Percentiles rank a stretch among this genome's conserved stretches.
Evolutionary conservation across 2,329 filamentous ascomycete genomes (phyloP).

Genomic region (Colletotrichum siamense): DNA sequence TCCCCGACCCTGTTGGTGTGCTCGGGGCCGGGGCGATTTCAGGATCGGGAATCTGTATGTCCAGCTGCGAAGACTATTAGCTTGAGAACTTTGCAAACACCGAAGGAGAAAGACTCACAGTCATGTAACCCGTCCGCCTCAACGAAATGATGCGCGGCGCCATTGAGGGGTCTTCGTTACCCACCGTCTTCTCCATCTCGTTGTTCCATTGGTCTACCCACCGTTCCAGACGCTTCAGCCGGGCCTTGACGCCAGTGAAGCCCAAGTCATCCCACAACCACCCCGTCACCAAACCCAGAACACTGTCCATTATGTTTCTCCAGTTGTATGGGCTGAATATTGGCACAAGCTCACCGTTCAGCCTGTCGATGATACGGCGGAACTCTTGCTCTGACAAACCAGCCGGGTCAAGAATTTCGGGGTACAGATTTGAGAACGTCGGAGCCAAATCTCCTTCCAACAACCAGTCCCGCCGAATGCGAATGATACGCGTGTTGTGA

Average conservation of each 20-base stretch:
- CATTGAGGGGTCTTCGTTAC: slow-evolving; percentile 54
- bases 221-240: slow-evolving; percentile 72
- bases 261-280: slow-evolving; percentile 96
- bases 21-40: slow-evolving; percentile 65
- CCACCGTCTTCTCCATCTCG: slow-evolving; percentile 64
- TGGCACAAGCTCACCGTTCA: slow-evolving; percentile 79
- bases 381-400: slow-evolving; percentile 88
- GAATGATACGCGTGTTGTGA: slow-evolving; percentile 83
- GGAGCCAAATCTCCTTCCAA: slow-evolving; percentile 87
- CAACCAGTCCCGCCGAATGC: slow-evolving; percentile 92
- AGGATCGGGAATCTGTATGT: slow-evolving; percentile 82
- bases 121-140: slow-evolving; percentile 87
- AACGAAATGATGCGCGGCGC: slow-evolving; percentile 79
- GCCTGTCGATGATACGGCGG: slow-evolving; percentile 76
- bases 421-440: slow-evolving; percentile 93
- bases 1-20: slow-evolving; percentile 31
- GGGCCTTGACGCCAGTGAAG: slow-evolving; percentile 75
- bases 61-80: slow-evolving; percentile 59
- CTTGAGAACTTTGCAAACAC: not conserved
- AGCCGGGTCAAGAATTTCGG: slow-evolving; percentile 88
- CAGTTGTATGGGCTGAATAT: slow-evolving; percentile 80
- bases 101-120: slow-evolving; percentile 52
- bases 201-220: slow-evolving; percentile 91
- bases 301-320: slow-evolving; percentile 79
- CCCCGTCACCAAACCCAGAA: slow-evolving; percentile 82